Conservation (phyloP, 768 basidiomycete genomes). For the Leccinellum rugosiceps region DNA sequence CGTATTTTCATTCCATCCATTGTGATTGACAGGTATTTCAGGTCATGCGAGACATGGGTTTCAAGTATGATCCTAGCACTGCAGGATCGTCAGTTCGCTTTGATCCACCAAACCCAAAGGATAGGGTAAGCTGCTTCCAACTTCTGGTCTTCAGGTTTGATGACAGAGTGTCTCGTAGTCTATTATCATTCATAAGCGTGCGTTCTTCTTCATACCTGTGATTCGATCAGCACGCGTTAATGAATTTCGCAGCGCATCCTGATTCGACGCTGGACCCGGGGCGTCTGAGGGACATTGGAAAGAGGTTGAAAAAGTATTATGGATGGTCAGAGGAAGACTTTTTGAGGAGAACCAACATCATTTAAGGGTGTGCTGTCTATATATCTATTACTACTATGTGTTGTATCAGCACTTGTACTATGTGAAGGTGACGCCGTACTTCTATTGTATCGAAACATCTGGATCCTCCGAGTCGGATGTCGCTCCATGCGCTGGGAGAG, state of each 20-base stretch:
- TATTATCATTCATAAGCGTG: slow-evolving; percentile 78
- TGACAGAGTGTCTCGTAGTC: slow-evolving; percentile 37
- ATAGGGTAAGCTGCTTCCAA: slow-evolving; percentile 35
- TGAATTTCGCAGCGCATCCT: slow-evolving; percentile 57
- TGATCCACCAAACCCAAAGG: slow-evolving; percentile 59
- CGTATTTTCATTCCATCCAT: neutral
- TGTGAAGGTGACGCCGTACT: neutral
- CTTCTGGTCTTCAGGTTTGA: slow-evolving; percentile 1
- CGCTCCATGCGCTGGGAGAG: too few relatives aligned
- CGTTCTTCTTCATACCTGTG: slow-evolving; percentile 6
- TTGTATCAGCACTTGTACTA: neutral
- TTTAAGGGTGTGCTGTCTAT: slow-evolving; percentile 2
- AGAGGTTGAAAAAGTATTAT: slow-evolving; percentile 58
- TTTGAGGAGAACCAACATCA: slow-evolving; percentile 13
- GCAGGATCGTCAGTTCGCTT: slow-evolving; percentile 84
- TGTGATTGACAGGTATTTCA: slow-evolving; percentile 24
- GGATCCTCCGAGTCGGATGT: too few relatives aligned
- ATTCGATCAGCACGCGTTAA: neutral
- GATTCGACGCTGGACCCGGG: slow-evolving; percentile 57
- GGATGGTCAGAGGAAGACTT: slow-evolving; percentile 59
- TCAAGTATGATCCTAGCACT: slow-evolving; percentile 66
- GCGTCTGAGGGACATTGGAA: slow-evolving; percentile 51
- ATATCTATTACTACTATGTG: neutral
- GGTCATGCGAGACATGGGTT: slow-evolving; percentile 81
- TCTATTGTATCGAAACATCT: too few relatives aligned